These are phyloP conservation scores for Asterophora lycoperdoides DNA, from an alignment of 768 basidiomycete species.

Conservation along the genomic window DNA sequence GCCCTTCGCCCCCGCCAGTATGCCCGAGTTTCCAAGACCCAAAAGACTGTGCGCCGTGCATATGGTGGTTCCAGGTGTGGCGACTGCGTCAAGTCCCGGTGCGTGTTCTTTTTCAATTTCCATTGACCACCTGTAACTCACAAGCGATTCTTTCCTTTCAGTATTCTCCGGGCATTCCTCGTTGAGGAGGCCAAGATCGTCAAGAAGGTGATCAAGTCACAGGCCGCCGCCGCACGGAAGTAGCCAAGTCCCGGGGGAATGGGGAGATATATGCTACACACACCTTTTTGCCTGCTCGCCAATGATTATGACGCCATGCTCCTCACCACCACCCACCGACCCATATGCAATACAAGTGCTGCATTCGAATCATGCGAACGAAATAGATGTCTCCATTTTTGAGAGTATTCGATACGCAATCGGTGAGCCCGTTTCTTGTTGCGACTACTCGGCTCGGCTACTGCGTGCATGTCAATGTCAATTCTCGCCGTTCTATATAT, in stretches of 20 bases:
- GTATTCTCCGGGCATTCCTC: slow-evolving; percentile 96
- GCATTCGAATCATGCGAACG: too few species aligned
- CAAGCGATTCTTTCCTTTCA: slow-evolving; percentile 26
- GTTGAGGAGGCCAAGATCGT: slow-evolving; percentile 99
- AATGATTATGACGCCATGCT: background rate
- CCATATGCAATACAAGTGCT: too few species aligned
- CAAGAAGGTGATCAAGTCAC: slow-evolving; percentile 98
- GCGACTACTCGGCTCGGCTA: too few species aligned
- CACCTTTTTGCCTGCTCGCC: background rate
- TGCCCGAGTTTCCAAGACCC: slow-evolving; percentile 92
- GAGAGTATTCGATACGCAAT: too few species aligned
- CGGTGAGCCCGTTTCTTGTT: too few species aligned
- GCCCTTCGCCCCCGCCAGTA: slow-evolving; percentile 96
- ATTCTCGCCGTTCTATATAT: too few species aligned
- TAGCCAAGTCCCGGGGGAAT: slow-evolving; percentile 17
- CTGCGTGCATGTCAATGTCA: too few species aligned
- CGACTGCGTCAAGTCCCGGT: slow-evolving; percentile 94
- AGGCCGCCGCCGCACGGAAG: slow-evolving; percentile 38
- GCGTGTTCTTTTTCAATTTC: slow-evolving; percentile 22
- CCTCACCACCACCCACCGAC: too few species aligned
- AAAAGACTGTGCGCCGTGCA: slow-evolving; percentile 93
- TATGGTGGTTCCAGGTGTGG: slow-evolving; percentile 99
- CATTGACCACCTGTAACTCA: background rate
- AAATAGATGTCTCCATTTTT: too few species aligned
- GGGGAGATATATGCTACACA: background rate